Evolutionary conservation across 2,329 filamentous ascomycete species (phyloP).

Genomic region (Sporothrix brasiliensis): DNA sequence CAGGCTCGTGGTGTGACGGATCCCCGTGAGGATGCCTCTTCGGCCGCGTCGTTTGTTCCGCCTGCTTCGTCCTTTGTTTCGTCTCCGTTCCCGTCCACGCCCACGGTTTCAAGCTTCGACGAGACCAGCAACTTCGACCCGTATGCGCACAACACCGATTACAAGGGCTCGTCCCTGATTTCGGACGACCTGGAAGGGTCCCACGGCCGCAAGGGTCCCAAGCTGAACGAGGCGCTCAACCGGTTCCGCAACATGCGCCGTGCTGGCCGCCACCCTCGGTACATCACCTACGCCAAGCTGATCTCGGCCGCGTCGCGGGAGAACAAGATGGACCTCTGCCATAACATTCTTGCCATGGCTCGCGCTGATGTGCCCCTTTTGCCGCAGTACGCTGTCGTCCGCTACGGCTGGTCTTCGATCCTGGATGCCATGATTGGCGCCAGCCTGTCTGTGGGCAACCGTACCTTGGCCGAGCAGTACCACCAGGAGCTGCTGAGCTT

Average conservation of each 20-base stretch:
- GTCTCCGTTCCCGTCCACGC: conserved; percentile 58
- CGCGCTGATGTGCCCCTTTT: conserved; percentile 84
- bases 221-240: conserved; percentile 76
- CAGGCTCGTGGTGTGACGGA: conserved; percentile 57
- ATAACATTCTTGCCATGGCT: conserved; percentile 87
- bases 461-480: conserved; percentile 78
- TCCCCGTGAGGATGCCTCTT: conserved; percentile 54
- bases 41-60: conserved; percentile 47
- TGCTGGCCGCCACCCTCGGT: conserved; percentile 85
- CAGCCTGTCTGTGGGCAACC: conserved; percentile 80
- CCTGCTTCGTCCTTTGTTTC: conserved; percentile 52
- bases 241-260: conserved; percentile 93
- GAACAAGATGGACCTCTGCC: conserved; percentile 76
- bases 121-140: conserved; percentile 77
- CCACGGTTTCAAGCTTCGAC: conserved; percentile 66
- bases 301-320: conserved; percentile 88
- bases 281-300: conserved; percentile 95
- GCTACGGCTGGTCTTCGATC: conserved; percentile 95
- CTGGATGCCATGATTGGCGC: conserved; percentile 95
- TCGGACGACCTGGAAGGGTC: conserved; percentile 85
- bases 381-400: conserved; percentile 80
- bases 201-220: conserved; percentile 70
- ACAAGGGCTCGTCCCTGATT: conserved; percentile 88
- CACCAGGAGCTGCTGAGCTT: conserved; percentile 91
- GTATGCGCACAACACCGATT: conserved; percentile 86